Percentiles rank a stretch among this genome's conserved stretches.
These are phyloP conservation scores for Speleostelium caveatum DNA, from an alignment of 78 protist genomes.

Conservation along the genomic window DNA sequence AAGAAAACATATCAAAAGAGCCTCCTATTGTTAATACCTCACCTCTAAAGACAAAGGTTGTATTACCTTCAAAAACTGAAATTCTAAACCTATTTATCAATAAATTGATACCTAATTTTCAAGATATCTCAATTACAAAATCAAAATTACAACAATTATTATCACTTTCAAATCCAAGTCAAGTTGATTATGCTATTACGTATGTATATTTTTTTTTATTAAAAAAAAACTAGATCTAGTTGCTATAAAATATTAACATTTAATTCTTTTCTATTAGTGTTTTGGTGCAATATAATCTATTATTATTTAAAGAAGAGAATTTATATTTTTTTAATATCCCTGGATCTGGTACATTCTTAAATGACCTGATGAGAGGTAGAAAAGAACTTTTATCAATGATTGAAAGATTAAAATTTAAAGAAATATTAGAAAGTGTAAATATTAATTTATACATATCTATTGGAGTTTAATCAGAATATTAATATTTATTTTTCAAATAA, in stretches of 20 bases:
- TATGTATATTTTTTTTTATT: too few species aligned
- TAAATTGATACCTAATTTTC: slow-evolving; percentile 9
- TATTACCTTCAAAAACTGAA: neutral
- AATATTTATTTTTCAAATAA: too few species aligned
- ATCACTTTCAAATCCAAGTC: neutral
- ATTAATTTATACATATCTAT: neutral
- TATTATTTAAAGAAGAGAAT: slow-evolving; percentile 37
- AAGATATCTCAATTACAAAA: slow-evolving; percentile 20
- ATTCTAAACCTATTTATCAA: slow-evolving; percentile 30
- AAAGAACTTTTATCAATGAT: slow-evolving; percentile 42
- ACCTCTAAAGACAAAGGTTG: neutral
- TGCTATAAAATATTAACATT: neutral
- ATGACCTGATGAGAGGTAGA: slow-evolving; percentile 33
- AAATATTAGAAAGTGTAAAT: neutral
- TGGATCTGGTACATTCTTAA: slow-evolving; percentile 36
- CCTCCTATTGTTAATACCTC: neutral
- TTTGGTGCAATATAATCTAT: slow-evolving; percentile 34
- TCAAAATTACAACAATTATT: slow-evolving; percentile 10
- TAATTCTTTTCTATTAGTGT: neutral
- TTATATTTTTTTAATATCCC: slow-evolving; percentile 26
- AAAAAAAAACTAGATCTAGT: too few species aligned
- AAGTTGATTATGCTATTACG: slow-evolving; percentile 44
- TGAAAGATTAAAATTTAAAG: slow-evolving; percentile 38
- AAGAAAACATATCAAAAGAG: neutral
- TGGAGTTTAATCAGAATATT: too few species aligned